phyloP scores from a whole-genome alignment of 208 protist species.

The Acanthamoeba polyphaga region DNA sequence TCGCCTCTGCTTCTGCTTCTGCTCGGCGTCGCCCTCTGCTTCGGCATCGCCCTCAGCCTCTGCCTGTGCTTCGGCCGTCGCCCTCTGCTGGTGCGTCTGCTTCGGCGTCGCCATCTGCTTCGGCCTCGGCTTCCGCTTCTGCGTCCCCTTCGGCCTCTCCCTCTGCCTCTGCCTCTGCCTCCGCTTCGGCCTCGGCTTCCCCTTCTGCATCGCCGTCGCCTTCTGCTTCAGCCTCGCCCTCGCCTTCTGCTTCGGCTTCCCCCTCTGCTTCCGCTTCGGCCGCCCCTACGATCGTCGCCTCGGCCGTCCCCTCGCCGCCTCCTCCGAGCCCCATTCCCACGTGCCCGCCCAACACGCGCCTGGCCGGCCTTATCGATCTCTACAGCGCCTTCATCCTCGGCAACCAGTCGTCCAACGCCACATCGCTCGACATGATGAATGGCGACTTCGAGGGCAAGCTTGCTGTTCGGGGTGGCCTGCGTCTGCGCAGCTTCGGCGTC shows the following conservation, averaged over 20 bases:
- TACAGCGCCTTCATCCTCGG: constrained; percentile 33
- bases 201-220: not conserved
- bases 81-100: too few species aligned
- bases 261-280: not conserved
- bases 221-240: not conserved
- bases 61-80: too few species aligned
- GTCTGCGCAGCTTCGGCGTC: constrained; percentile 33
- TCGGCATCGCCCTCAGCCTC: too few species aligned
- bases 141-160: not conserved
- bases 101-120: too few species aligned
- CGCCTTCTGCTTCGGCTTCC: not conserved
- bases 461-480: not conserved
- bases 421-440: constrained; percentile 6
- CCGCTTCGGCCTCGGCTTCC: not conserved
- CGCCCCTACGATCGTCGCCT: not conserved
- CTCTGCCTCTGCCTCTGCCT: not conserved
- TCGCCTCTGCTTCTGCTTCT: too few species aligned
- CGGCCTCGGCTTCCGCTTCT: not conserved
- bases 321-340: not conserved
- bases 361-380: not conserved
- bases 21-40: too few species aligned
- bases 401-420: constrained; percentile 5
- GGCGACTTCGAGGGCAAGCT: not conserved
- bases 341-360: constrained; percentile 15
- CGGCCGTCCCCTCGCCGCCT: not conserved